Conservation (phyloP, 148 eudicot genomes). For the Talinum fruticosum region DNA sequence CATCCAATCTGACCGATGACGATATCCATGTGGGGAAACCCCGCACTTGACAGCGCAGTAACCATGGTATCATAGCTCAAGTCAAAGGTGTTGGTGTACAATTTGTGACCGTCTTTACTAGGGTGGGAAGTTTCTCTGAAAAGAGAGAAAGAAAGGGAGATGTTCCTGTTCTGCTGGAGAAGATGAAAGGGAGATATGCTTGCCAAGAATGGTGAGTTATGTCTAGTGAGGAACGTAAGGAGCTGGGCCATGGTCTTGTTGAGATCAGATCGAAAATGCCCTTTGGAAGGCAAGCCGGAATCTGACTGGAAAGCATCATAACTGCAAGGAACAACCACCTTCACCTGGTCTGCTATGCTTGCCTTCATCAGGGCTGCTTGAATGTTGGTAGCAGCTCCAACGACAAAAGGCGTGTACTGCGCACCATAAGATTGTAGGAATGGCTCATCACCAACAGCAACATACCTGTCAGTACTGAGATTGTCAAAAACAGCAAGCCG, state of each 20-base stretch:
- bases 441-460: conserved; percentile 83
- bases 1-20: conserved; percentile 72
- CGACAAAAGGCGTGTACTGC: conserved; percentile 52
- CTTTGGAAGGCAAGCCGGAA: conserved; percentile 67
- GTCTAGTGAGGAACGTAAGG: conserved; percentile 57
- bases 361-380: conserved; percentile 64
- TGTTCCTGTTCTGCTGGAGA: conserved; percentile 54
- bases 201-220: conserved; percentile 62
- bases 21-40: conserved; percentile 57
- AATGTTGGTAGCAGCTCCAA: conserved; percentile 81
- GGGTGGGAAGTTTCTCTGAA: conserved; percentile 57
- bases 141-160: conserved; percentile 64
- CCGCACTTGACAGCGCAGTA: conserved; percentile 52
- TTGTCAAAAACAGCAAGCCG: not conserved
- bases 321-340: conserved; percentile 81
- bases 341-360: conserved; percentile 54
- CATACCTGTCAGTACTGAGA: conserved; percentile 45
- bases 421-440: conserved; percentile 66
- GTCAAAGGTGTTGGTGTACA: conserved; percentile 65
- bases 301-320: conserved; percentile 60
- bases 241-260: conserved; percentile 76
- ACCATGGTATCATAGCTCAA: conserved; percentile 62
- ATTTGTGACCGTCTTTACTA: conserved; percentile 48
- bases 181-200: conserved; percentile 66
- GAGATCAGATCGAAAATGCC: conserved; percentile 63